Percentiles rank a stretch among this genome's conserved stretches.
Conservation (phyloP, 495 filamentous ascomycete genomes). For the Hypoxylon lienhwacheense region DNA sequence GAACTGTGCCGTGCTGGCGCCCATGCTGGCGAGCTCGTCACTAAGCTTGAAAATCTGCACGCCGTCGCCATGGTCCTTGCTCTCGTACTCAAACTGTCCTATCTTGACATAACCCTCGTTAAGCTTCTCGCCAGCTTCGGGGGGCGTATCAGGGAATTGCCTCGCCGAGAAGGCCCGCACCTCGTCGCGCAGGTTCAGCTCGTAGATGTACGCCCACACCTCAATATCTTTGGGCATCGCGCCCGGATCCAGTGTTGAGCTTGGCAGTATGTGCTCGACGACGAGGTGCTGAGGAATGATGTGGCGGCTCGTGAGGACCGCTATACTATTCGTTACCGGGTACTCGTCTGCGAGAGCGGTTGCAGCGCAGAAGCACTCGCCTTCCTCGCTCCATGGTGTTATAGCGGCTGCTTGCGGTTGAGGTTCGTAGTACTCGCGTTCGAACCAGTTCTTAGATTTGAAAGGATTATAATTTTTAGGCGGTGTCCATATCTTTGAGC, state of each 20-base stretch:
- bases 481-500: conserved; percentile 35
- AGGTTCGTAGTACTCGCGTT: conserved; percentile 21
- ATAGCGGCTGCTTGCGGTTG: conserved; percentile 51
- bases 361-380: conserved; percentile 69
- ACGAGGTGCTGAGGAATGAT: conserved; percentile 61
- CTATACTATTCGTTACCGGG: conserved; percentile 45
- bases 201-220: conserved; percentile 55
- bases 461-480: conserved; percentile 8
- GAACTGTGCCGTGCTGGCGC: conserved; percentile 45
- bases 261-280: conserved; percentile 63
- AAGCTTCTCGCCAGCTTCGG: neutral
- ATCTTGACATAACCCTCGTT: conserved; percentile 52
- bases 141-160: conserved; percentile 31
- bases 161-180: conserved; percentile 37
- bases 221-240: conserved; percentile 63
- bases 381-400: conserved; percentile 59
- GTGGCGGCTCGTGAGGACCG: conserved; percentile 47
- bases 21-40: conserved; percentile 41
- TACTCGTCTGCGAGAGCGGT: conserved; percentile 28
- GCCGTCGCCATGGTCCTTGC: conserved; percentile 44
- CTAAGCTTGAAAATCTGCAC: conserved; percentile 55
- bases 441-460: conserved; percentile 29
- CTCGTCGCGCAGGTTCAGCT: conserved; percentile 35
- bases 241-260: conserved; percentile 54
- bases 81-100: conserved; percentile 55